These are phyloP conservation scores for Eucalyptus decipiens DNA, from an alignment of 345 rosid species.

Conservation along the genomic window DNA sequence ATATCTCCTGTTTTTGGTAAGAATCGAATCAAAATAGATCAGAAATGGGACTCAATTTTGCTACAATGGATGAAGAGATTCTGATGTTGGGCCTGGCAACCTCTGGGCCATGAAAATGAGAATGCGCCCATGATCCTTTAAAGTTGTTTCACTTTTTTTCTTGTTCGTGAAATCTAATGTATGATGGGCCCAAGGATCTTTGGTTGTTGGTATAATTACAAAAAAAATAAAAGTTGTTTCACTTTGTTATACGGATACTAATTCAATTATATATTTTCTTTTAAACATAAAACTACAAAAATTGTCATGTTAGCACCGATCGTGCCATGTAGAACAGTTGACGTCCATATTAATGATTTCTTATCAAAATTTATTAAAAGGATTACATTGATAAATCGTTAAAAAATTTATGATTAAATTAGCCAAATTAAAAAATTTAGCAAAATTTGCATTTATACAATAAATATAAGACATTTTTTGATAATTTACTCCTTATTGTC, in stretches of 20 bases:
- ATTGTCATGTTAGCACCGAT: accelerated
- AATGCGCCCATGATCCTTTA: background rate
- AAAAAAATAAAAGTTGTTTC: background rate
- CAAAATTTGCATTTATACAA: accelerated
- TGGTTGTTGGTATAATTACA: background rate
- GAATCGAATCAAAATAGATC: background rate
- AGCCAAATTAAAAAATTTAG: accelerated
- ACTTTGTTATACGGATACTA: accelerated
- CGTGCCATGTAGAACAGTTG: accelerated
- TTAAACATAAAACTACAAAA: background rate
- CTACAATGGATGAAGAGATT: background rate
- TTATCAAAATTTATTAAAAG: accelerated
- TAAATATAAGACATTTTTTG: background rate
- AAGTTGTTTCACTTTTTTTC: background rate
- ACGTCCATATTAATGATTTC: accelerated
- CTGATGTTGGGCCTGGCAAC: background rate
- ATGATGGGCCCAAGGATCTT: background rate
- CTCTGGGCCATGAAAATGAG: background rate
- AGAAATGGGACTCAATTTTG: background rate
- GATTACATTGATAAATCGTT: background rate
- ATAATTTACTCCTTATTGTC: background rate
- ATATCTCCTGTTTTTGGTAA: background rate
- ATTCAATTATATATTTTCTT: background rate
- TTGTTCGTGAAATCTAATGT: background rate
- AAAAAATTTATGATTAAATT: background rate